A percentile compares a stretch with the other conserved stretches of the same genome.
Evolutionary conservation across 169 alveolate species (phyloP).

Genomic region (Sarcocystis neurona): DNA sequence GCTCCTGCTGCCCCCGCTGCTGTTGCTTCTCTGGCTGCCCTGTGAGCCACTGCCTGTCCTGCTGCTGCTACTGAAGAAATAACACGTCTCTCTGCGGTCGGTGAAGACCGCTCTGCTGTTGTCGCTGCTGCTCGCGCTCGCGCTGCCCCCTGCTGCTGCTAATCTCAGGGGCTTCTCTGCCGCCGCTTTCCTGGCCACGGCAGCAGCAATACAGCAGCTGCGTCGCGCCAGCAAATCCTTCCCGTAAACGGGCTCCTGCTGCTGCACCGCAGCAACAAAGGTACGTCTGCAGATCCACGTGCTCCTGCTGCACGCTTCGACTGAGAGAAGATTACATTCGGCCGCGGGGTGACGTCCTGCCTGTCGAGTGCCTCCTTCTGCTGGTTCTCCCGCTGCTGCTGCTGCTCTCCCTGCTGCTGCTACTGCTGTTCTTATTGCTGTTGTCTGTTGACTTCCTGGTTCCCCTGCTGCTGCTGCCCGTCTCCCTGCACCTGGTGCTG

Average conservation of each 20-base stretch:
- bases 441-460: neutral
- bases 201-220: no score
- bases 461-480: neutral
- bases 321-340: no score
- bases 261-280: no score
- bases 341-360: no score
- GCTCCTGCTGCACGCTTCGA: no score
- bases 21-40: slow-evolving; percentile 14
- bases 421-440: neutral
- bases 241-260: no score
- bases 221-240: no score
- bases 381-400: slow-evolving; percentile 12
- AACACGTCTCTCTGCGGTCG: neutral
- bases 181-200: neutral
- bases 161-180: neutral
- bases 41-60: neutral
- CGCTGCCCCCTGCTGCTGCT: neutral
- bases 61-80: slow-evolving; percentile 30
- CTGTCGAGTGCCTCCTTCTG: no score
- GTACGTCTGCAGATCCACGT: no score
- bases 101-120: neutral
- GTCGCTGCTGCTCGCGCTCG: neutral
- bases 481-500: neutral
- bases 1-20: slow-evolving; percentile 44
- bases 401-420: neutral